Evolutionary conservation across 345 rosid species (phyloP), one percentile per base, ranked within the genome.

Genomic region (Anacardium occidentale): DNA sequence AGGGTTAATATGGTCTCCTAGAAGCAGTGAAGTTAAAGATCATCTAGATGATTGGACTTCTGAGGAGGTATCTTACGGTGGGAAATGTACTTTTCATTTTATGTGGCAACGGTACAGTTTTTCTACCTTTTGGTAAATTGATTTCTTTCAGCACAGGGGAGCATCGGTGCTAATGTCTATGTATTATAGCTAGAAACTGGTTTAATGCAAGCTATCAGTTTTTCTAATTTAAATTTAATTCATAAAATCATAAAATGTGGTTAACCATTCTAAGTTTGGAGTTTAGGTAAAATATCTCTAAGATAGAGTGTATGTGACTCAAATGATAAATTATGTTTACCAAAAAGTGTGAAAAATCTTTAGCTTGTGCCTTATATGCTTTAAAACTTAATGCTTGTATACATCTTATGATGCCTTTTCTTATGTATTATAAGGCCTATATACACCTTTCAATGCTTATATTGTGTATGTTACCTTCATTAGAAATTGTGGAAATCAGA

Each of bases 1-100:
- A 82, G 97, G 95, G 72, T 74, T 91, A 11, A 83, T 91, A 77
- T 91, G 95, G 97, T 91, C 95, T 76, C 97, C 95, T 22, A 89
- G 77, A 81, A 57, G 88, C 47, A 78, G 90, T 69, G 97, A 88
- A 56, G 53, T 37, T 64, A 81, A 80, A 68, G 77, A 79, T 52
- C 77, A 75, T 54, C 44, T 74, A 22, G 87, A 86, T 44, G 82
- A 74, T 77, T 90, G 93, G 93, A 66, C 81, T 73, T 71, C 74
- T 55, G 90, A 90, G 71, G 93, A 86, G 84, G 96, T 88, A 81
- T 62, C 60, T 52, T 55, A 66, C 69, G 13, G 61, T 51, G 11
- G 13, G 12, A 25, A 48, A 55, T 40, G 42, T 18, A 34, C 24
- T 69, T 40, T 51, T 58, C 25, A 50, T 51, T 53, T 5, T 29